phyloP scores from a whole-genome alignment of 495 filamentous ascomycete species.

The Neurospora terricola region DNA sequence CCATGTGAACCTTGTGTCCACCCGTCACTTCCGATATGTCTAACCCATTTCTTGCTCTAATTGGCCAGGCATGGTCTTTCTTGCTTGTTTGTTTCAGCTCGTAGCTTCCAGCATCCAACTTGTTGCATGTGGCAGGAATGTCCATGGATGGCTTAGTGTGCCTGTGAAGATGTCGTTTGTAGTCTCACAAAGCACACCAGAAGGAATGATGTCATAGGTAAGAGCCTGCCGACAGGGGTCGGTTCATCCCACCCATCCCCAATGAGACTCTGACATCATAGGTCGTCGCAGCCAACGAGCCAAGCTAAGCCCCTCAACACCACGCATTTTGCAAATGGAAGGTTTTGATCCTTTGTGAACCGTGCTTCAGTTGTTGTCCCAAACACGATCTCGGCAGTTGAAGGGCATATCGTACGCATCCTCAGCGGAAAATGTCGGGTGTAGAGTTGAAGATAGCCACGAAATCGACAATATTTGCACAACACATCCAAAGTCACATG shows the following conservation, averaged over 20 bases:
- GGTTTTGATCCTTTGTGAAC: neutral
- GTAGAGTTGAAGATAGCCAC: neutral
- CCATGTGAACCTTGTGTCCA: neutral
- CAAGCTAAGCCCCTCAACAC: neutral
- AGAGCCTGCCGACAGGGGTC: neutral
- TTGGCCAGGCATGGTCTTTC: neutral
- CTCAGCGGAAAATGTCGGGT: neutral
- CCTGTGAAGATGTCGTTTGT: neutral
- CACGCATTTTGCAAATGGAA: neutral
- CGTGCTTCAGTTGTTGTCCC: too few relatives aligned
- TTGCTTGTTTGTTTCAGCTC: neutral
- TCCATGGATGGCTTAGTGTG: neutral
- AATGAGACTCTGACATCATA: conserved; percentile 11
- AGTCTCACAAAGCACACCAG: neutral
- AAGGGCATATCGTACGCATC: neutral
- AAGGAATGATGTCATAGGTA: conserved; percentile 10
- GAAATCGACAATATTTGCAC: neutral
- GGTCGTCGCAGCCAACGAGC: neutral
- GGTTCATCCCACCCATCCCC: neutral
- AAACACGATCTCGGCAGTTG: neutral
- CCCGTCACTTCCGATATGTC: neutral
- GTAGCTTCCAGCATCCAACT: neutral
- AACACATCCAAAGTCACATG: neutral
- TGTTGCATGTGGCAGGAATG: neutral
- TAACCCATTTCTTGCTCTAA: neutral